These are phyloP conservation scores for Termitomyces eurrhizus DNA, from an alignment of 768 basidiomycete species.

Conservation along the genomic window DNA sequence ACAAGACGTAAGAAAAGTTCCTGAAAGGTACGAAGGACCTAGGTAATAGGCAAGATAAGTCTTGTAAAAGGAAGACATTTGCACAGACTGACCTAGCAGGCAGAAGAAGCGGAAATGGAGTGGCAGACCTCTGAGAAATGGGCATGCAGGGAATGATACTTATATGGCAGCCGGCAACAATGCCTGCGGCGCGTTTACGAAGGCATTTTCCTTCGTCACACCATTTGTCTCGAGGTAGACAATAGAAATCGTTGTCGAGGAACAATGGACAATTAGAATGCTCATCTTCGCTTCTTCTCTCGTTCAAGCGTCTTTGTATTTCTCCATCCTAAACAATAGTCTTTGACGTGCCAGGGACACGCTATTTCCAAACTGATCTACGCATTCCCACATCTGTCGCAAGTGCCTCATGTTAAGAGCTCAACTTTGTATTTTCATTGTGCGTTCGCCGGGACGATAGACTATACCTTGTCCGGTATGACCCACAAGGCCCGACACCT, in stretches of 20 bases:
- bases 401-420: slow-evolving; percentile 1
- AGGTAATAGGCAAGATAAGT: slow-evolving; percentile 6
- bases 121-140: slow-evolving; percentile 9
- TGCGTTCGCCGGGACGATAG: not conserved
- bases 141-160: slow-evolving; percentile 3
- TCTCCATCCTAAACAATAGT: slow-evolving; percentile 3
- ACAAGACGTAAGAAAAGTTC: slow-evolving; percentile 18
- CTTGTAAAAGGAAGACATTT: slow-evolving; percentile 1
- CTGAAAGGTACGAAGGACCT: slow-evolving; percentile 11
- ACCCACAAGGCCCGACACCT: slow-evolving; percentile 9
- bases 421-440: slow-evolving; percentile 12
- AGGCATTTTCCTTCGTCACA: not conserved
- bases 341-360: slow-evolving; percentile 3
- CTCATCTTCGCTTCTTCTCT: slow-evolving; percentile 4
- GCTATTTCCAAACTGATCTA: slow-evolving; percentile 1
- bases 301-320: slow-evolving; percentile 5
- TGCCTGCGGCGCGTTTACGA: slow-evolving; percentile 1
- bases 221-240: slow-evolving; percentile 11
- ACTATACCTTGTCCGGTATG: not conserved
- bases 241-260: slow-evolving; percentile 14
- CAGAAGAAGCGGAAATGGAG: slow-evolving; percentile 7
- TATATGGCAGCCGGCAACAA: slow-evolving; percentile 13
- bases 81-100: slow-evolving; percentile 1
- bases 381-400: slow-evolving; percentile 13
- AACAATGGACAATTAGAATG: slow-evolving; percentile 16